Conservation (phyloP, 2,329 filamentous ascomycete genomes). For the Fusarium sp. region DNA sequence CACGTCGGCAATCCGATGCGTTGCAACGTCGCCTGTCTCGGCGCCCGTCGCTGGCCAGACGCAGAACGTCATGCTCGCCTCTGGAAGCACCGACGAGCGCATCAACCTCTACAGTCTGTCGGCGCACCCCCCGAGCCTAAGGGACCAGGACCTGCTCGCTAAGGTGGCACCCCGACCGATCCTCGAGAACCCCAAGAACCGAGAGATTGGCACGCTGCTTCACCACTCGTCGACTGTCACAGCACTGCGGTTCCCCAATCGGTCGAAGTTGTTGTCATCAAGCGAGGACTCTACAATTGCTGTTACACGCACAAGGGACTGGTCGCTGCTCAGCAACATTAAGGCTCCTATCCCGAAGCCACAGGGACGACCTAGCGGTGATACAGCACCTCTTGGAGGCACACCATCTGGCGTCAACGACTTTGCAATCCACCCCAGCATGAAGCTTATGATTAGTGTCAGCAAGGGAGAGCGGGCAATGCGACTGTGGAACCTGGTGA, state of each 20-base stretch:
- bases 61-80: slow-evolving; percentile 91
- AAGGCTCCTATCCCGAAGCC: slow-evolving; percentile 88
- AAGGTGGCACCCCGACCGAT: slow-evolving; percentile 78
- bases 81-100: slow-evolving; percentile 90
- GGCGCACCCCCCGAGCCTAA: slow-evolving; percentile 70
- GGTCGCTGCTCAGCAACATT: slow-evolving; percentile 87
- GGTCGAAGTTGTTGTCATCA: slow-evolving; percentile 87
- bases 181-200: slow-evolving; percentile 86
- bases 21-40: slow-evolving; percentile 85
- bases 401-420: slow-evolving; percentile 91
- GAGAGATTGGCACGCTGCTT: slow-evolving; percentile 86
- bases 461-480: slow-evolving; percentile 91
- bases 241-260: slow-evolving; percentile 82
- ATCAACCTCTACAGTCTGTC: slow-evolving; percentile 96
- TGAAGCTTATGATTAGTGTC: slow-evolving; percentile 96
- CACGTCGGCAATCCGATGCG: slow-evolving; percentile 86
- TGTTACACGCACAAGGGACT: slow-evolving; percentile 88
- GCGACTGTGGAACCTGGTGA: slow-evolving; percentile 96
- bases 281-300: slow-evolving; percentile 93
- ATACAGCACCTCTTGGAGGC: slow-evolving; percentile 85
- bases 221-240: slow-evolving; percentile 90
- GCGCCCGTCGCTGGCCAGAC: slow-evolving; percentile 68
- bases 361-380: slow-evolving; percentile 84
- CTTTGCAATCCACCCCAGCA: slow-evolving; percentile 94
- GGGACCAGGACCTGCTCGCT: slow-evolving; percentile 70